Evolutionary conservation across 2,329 filamentous ascomycete genomes (phyloP).

Genomic region (Pezicula neosporulosa): DNA sequence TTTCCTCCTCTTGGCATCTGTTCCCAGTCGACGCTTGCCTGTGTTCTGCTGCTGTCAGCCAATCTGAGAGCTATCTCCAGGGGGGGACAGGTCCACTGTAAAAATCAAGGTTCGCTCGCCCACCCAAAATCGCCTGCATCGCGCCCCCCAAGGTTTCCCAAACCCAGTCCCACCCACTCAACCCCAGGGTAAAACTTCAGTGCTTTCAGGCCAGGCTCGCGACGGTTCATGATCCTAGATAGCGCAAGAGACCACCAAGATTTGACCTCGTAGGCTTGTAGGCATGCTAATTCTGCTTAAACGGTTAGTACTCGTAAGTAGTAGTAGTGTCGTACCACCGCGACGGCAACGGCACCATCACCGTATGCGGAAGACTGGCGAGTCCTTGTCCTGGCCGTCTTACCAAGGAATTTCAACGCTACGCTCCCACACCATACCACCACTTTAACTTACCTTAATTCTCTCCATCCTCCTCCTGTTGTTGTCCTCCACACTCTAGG

Average conservation of each 20-base stretch:
- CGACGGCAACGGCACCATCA: too few species aligned
- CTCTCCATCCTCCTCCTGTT: conserved; percentile 6
- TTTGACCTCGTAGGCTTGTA: too few species aligned
- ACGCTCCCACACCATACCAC: background rate
- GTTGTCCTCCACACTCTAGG: conserved; percentile 20
- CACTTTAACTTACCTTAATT: conserved; percentile 1
- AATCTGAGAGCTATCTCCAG: background rate
- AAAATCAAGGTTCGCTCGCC: background rate
- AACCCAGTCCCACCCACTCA: background rate
- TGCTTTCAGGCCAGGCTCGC: background rate
- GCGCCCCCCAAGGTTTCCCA: background rate
- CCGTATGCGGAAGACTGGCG: background rate
- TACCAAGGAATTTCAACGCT: background rate
- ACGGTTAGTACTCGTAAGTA: too few species aligned
- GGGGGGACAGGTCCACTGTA: background rate
- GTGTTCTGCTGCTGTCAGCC: background rate
- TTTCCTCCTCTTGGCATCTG: background rate
- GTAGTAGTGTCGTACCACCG: too few species aligned
- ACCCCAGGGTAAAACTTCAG: background rate
- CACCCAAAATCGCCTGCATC: background rate
- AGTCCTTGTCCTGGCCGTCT: background rate
- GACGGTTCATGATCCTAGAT: background rate
- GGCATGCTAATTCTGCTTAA: too few species aligned
- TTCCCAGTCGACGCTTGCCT: background rate
- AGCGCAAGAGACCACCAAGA: too few species aligned